Evolutionary conservation across 768 basidiomycete species (phyloP).

Genomic region (Mycena pura): DNA sequence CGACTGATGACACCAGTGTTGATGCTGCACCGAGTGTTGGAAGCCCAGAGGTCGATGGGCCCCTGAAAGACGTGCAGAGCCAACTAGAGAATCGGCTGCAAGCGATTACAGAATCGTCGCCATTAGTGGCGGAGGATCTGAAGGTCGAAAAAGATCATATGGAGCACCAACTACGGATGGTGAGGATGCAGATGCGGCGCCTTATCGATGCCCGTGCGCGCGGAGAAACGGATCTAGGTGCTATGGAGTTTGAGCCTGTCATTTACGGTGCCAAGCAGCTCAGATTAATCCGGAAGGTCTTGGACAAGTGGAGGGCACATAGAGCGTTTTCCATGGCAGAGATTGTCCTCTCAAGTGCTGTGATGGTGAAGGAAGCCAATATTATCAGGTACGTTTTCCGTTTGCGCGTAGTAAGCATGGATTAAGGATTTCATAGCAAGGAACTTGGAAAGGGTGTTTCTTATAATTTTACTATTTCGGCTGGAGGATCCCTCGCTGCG

Average conservation of each 20-base stretch:
- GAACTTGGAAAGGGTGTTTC: constrained; percentile 86
- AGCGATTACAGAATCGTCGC: constrained; percentile 56
- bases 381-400: constrained; percentile 71
- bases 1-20: constrained; percentile 89
- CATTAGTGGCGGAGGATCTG: constrained; percentile 80
- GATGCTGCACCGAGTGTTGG: constrained; percentile 64
- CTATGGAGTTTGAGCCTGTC: constrained; percentile 75
- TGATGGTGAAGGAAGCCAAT: constrained; percentile 92
- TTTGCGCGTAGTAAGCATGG: constrained; percentile 3
- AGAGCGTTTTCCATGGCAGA: constrained; percentile 94
- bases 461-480: constrained; percentile 93
- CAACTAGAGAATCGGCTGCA: constrained; percentile 79
- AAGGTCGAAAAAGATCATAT: constrained; percentile 93
- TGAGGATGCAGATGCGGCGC: constrained; percentile 83
- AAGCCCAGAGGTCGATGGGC: constrained; percentile 72
- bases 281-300: constrained; percentile 78
- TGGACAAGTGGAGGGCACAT: constrained; percentile 87
- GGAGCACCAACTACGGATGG: constrained; percentile 84
- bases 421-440: constrained; percentile 68
- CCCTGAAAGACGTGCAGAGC: constrained; percentile 73
- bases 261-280: constrained; percentile 86
- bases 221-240: constrained; percentile 74
- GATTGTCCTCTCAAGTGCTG: constrained; percentile 81
- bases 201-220: constrained; percentile 77
- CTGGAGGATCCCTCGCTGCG: constrained; percentile 77